These are phyloP conservation scores for Shiraia bambusicola DNA, from an alignment of 2,329 filamentous ascomycete genomes.

Conservation along the genomic window DNA sequence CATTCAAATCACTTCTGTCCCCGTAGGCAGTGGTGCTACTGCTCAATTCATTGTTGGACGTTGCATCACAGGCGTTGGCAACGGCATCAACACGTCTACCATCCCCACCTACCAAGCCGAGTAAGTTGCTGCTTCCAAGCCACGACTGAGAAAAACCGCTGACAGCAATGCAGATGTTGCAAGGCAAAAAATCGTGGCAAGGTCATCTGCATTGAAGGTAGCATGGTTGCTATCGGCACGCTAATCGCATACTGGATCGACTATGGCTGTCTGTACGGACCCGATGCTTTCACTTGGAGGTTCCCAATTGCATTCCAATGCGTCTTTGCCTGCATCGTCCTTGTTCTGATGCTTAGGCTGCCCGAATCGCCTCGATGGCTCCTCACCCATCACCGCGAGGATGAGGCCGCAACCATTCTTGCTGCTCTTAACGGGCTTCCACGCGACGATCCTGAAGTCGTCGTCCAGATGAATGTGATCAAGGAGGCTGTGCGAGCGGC, in stretches of 20 bases:
- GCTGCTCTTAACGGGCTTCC: conserved; percentile 51
- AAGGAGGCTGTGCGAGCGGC: conserved; percentile 53
- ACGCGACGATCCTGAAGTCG: conserved; percentile 56
- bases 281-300: conserved; percentile 45
- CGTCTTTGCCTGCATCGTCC: conserved; percentile 46
- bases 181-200: conserved; percentile 60
- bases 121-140: conserved; percentile 18
- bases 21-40: conserved; percentile 32
- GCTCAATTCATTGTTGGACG: conserved; percentile 56
- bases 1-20: conserved; percentile 41
- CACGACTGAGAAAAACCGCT: background rate
- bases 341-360: conserved; percentile 39
- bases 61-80: conserved; percentile 55
- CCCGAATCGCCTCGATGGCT: conserved; percentile 38
- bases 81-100: conserved; percentile 57
- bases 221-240: conserved; percentile 53
- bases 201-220: conserved; percentile 60
- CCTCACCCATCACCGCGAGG: conserved; percentile 41
- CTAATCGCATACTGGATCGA: conserved; percentile 56
- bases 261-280: conserved; percentile 44
- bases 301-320: conserved; percentile 57
- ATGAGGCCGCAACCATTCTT: conserved; percentile 52
- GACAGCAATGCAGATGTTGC: conserved; percentile 33
- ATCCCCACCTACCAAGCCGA: conserved; percentile 57
- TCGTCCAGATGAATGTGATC: conserved; percentile 62